Evolutionary conservation across 345 rosid genomes (phyloP).

Genomic region (Eucalyptus viminalis): DNA sequence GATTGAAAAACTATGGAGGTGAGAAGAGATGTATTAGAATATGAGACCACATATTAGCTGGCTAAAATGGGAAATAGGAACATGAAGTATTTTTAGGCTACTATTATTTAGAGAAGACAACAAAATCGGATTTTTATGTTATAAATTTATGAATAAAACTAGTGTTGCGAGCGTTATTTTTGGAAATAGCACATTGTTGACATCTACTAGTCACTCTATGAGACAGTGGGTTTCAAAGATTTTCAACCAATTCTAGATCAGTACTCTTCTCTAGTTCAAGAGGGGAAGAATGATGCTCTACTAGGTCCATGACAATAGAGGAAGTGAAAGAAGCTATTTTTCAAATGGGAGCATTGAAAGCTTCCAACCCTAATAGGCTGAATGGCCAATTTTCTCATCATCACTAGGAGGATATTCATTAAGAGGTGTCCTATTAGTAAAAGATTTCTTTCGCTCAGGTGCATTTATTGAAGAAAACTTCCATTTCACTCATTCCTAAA

Average conservation of each 20-base stretch:
- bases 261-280: background rate
- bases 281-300: background rate
- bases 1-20: accelerated
- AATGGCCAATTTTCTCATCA: background rate
- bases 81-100: background rate
- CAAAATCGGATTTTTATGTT: too few relatives aligned
- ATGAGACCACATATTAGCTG: background rate
- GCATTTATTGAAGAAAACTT: background rate
- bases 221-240: background rate
- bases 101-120: background rate
- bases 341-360: background rate
- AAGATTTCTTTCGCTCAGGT: background rate
- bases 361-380: background rate
- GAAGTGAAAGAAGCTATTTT: background rate
- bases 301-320: accelerated
- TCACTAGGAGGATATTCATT: background rate
- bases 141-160: background rate
- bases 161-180: accelerated
- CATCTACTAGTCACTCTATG: background rate
- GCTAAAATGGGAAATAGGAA: background rate
- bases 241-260: background rate
- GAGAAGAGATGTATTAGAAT: background rate
- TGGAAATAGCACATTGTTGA: background rate
- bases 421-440: background rate
- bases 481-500: background rate